phyloP scores from a whole-genome alignment of 1,284 basidiomycete species.

The Cutaneotrichosporon sp. region DNA sequence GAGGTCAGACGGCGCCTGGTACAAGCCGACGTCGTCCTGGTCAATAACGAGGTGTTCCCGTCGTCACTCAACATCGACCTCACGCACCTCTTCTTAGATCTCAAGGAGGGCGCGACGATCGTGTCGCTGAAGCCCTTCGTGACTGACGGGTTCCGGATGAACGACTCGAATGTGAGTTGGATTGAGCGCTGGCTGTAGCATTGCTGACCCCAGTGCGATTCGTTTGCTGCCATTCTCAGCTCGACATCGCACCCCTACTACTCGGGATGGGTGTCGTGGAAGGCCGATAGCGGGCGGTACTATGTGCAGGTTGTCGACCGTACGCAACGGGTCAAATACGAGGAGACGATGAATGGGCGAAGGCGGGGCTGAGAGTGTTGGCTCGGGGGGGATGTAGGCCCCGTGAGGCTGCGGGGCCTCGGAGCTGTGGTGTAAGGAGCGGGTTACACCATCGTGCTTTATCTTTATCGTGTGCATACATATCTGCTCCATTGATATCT shows the following conservation, averaged over 20 bases:
- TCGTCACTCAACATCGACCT: constrained; percentile 54
- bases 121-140: constrained; percentile 56
- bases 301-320: constrained; percentile 42
- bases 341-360: constrained; percentile 31
- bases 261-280: constrained; percentile 46
- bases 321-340: constrained; percentile 30
- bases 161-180: constrained; percentile 47
- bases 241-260: constrained; percentile 35
- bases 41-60: constrained; percentile 57
- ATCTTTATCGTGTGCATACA: no score
- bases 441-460: no score
- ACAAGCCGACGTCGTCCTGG: constrained; percentile 54
- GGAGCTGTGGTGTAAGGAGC: no score
- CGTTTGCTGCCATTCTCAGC: constrained; percentile 40
- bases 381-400: no score
- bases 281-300: constrained; percentile 40
- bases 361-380: constrained; percentile 12
- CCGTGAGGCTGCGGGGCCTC: no score
- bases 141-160: constrained; percentile 52
- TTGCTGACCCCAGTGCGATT: constrained; percentile 35
- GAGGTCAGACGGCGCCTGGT: constrained; percentile 43
- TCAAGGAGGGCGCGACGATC: constrained; percentile 53
- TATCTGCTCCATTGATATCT: no score
- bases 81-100: constrained; percentile 54
- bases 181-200: neutral